These are phyloP conservation scores for Nitzschia sp. DNA, from an alignment of 108 stramenopile species.

Conservation along the genomic window DNA sequence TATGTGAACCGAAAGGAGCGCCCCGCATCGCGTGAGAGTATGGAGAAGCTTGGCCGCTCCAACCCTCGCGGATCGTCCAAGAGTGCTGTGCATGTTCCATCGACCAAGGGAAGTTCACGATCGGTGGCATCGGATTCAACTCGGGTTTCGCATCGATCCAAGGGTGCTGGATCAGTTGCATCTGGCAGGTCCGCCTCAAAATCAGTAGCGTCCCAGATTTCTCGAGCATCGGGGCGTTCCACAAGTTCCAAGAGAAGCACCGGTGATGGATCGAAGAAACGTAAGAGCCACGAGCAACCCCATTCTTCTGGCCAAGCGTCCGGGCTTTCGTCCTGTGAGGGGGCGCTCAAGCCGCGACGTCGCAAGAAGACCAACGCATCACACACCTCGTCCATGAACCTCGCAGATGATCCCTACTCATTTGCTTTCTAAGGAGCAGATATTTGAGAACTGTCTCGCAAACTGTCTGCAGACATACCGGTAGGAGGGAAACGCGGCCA, in stretches of 20 bases:
- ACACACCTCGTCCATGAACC: neutral
- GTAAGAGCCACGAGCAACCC: neutral
- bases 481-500: too few relatives aligned
- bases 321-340: conserved; percentile 10
- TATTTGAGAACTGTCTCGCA: too few relatives aligned
- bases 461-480: too few relatives aligned
- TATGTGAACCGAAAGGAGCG: too few relatives aligned
- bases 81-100: too few relatives aligned
- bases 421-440: conserved; percentile 1
- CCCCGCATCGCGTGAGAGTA: too few relatives aligned
- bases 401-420: conserved; percentile 6
- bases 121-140: neutral
- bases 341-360: conserved; percentile 6
- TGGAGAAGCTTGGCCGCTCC: too few relatives aligned
- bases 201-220: neutral
- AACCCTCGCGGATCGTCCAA: too few relatives aligned
- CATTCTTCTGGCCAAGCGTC: neutral
- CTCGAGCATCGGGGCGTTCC: neutral
- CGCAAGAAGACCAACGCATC: conserved; percentile 17
- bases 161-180: neutral
- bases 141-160: neutral
- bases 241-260: neutral
- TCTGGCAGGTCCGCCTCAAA: neutral
- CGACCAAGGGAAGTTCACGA: too few relatives aligned
- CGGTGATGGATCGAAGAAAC: neutral